phyloP scores from a whole-genome alignment of 768 basidiomycete genomes.

The Hemileccinum rubropunctum region DNA sequence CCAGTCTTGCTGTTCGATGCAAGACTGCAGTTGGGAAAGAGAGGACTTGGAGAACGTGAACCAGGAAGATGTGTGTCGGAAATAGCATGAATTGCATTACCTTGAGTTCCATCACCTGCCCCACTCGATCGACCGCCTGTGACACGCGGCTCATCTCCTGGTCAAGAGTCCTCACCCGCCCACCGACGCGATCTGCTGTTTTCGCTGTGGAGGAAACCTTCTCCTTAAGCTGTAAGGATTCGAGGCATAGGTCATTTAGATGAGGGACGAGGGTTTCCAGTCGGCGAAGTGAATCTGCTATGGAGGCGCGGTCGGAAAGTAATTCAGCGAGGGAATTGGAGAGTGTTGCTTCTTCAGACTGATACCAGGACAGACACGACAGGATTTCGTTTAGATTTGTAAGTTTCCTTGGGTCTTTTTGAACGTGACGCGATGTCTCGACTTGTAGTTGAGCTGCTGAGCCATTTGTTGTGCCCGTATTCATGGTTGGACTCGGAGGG shows the following conservation, averaged over 20 bases:
- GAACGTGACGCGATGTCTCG: constrained; percentile 4
- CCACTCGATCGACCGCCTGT: constrained; percentile 88
- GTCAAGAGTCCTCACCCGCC: constrained; percentile 83
- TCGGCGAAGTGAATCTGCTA: constrained; percentile 57
- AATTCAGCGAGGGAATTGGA: constrained; percentile 70
- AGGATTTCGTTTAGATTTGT: constrained; percentile 68
- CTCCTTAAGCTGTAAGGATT: constrained; percentile 51
- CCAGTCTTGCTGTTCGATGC: constrained; percentile 88
- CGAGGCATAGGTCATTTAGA: constrained; percentile 58
- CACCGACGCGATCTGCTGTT: constrained; percentile 88
- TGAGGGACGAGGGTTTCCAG: constrained; percentile 59
- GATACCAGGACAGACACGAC: constrained; percentile 68
- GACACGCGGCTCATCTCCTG: constrained; percentile 90
- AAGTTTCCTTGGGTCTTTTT: constrained; percentile 37
- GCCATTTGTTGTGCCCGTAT: constrained; percentile 6
- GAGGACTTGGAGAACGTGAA: constrained; percentile 53
- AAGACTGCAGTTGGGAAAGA: constrained; percentile 48
- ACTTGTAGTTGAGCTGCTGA: constrained; percentile 6
- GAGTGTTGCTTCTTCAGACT: constrained; percentile 75
- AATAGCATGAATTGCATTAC: constrained; percentile 36
- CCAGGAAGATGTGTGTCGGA: constrained; percentile 22
- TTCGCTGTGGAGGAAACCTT: constrained; percentile 71
- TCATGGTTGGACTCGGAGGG: constrained; percentile 3
- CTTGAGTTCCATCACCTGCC: constrained; percentile 94
- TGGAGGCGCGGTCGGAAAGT: constrained; percentile 65